Percentiles rank a stretch among this genome's conserved stretches.
phyloP scores from a whole-genome alignment of 225 moss, liverwort and hornwort species.

The Ulota crispa region DNA sequence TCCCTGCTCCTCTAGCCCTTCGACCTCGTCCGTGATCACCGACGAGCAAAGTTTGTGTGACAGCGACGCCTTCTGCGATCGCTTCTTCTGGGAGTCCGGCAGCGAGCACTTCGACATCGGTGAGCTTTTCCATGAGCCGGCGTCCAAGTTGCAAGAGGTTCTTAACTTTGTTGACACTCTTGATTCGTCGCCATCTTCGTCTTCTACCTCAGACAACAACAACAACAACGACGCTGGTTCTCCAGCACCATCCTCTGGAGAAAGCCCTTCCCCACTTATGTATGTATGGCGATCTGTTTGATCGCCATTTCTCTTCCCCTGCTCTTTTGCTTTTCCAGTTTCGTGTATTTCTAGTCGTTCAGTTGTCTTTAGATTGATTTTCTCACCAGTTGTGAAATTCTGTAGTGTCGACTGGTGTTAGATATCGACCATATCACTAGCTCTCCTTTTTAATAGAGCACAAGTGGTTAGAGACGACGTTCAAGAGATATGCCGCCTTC shows the following conservation, averaged over 20 bases:
- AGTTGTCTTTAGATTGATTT: conserved; percentile 7
- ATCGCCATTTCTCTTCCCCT: not conserved
- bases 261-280: conserved; percentile 10
- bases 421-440: conserved; percentile 5
- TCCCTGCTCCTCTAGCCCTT: conserved; percentile 34
- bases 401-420: not conserved
- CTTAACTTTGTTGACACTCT: not conserved
- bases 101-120: conserved; percentile 11
- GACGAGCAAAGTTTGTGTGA: conserved; percentile 33
- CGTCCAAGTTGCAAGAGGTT: not conserved
- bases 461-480: conserved; percentile 10
- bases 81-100: not conserved
- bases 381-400: conserved; percentile 4
- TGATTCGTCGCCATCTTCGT: conserved; percentile 8
- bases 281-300: conserved; percentile 28
- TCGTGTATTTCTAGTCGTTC: not conserved
- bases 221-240: not conserved
- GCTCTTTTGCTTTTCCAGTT: not conserved
- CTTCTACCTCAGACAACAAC: not conserved
- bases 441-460: conserved; percentile 36
- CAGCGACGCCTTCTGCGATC: not conserved
- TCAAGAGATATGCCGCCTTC: not conserved
- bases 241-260: conserved; percentile 2
- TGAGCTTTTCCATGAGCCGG: not conserved
- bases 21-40: conserved; percentile 26